Evolutionary conservation across 202 grass and related monocot species (phyloP), one percentile per base, ranked within the genome.

Genomic region (Elaeis oleifera): DNA sequence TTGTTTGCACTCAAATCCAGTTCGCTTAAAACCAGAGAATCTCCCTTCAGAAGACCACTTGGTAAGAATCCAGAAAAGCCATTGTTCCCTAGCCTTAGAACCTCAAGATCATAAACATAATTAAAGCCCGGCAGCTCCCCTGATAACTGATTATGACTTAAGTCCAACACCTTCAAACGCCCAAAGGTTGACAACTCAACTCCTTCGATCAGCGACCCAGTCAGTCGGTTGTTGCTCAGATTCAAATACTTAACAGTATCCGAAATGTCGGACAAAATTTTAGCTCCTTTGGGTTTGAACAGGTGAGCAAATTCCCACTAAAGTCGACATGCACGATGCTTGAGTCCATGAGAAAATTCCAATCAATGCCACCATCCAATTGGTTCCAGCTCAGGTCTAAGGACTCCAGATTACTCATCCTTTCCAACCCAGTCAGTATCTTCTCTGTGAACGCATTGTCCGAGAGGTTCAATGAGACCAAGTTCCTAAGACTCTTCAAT

Each of bases 41-140:
- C 88, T 49, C 88, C 94, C 67, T 99, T 99, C 50, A 99, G 79
- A 72, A 99, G 94, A 23, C 85, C 94, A 59, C 82, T 80, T 56
- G 94, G 94, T 75, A 99, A 68, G 81, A 82, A 94, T n/a, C 94
- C 94, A 56, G 80, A 86, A 69, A 99, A 99, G 5, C 59, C 80
- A 60, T 99, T 99, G 73, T 84, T 89, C 53, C 77, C 80, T 5
- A 99, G 74, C 44, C 88, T 78, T 72, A 99, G 60, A 84, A 94
- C 78, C 76, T 99, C 94, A 1, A 99, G 89, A 80, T 99, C 94
- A 59, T 99, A 99, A 4, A 99, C 88, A 89, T 99, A 99, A 83
- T 99, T 94, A 76, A 99, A 99, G 18, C 94, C 94, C 9, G 94
- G 94, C 16, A 99, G 80, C 59, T 99, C 94, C 23, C 94, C 94